A percentile compares a stretch with the other conserved stretches of the same genome.
These are phyloP conservation scores for Pyrenophora teres DNA, from an alignment of 2,329 filamentous ascomycete genomes.

Conservation along the genomic window DNA sequence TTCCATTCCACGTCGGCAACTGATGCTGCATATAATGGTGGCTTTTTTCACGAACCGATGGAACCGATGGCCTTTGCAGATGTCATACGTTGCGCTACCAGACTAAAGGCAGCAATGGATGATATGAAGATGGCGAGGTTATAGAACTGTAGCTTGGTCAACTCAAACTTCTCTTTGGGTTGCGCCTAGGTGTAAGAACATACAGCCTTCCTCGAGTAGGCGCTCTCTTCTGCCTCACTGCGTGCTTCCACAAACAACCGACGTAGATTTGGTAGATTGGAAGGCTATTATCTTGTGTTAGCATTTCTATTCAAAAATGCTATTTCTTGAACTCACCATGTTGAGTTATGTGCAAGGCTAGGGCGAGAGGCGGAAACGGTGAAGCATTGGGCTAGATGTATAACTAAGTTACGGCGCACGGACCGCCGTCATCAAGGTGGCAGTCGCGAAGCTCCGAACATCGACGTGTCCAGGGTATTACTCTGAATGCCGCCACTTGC, in stretches of 20 bases:
- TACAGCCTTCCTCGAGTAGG: constrained; percentile 91
- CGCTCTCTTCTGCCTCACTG: constrained; percentile 90
- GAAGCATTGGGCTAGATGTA: constrained; percentile 18
- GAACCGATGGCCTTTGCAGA: constrained; percentile 22
- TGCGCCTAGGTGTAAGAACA: constrained; percentile 37
- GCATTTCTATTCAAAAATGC: not conserved
- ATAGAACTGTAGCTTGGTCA: constrained; percentile 72
- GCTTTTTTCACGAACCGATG: constrained; percentile 5
- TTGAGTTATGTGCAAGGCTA: constrained; percentile 5
- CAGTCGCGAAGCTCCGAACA: constrained; percentile 31
- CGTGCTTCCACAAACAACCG: constrained; percentile 94
- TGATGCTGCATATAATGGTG: no score
- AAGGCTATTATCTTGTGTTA: constrained; percentile 54
- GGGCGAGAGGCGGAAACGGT: constrained; percentile 5
- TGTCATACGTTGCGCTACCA: constrained; percentile 85
- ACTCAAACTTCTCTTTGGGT: not conserved
- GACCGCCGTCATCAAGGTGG: constrained; percentile 34
- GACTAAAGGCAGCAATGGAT: constrained; percentile 90
- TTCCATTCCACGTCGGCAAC: no score
- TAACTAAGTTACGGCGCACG: constrained; percentile 17
- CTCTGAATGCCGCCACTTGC: constrained; percentile 11
- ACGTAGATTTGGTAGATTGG: constrained; percentile 89
- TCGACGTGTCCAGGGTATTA: constrained; percentile 17
- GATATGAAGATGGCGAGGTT: constrained; percentile 97
- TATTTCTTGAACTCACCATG: constrained; percentile 20